A percentile compares a stretch with the other conserved stretches of the same genome.
These are phyloP conservation scores for Lactifluus subvellereus DNA, from an alignment of 768 basidiomycete genomes.

Conservation along the genomic window DNA sequence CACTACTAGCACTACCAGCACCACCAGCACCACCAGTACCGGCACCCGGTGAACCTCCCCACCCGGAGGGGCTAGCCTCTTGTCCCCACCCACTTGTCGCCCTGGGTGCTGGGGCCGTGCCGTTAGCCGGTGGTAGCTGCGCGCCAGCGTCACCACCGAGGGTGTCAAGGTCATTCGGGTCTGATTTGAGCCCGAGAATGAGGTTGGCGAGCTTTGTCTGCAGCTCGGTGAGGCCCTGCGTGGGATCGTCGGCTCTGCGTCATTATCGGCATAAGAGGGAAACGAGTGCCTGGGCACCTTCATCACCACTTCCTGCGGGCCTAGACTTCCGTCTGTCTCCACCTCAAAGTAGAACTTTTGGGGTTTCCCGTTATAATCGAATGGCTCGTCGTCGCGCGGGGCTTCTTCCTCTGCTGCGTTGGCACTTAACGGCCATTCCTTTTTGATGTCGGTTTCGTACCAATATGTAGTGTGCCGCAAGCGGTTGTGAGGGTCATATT, in stretches of 20 bases:
- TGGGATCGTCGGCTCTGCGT: neutral
- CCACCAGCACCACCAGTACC: neutral
- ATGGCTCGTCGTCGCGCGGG: constrained; percentile 72
- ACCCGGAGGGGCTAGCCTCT: constrained; percentile 8
- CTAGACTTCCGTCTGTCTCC: constrained; percentile 88
- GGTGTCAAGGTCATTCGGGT: constrained; percentile 42
- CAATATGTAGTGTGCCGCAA: constrained; percentile 93
- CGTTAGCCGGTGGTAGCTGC: constrained; percentile 13
- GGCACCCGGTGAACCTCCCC: constrained; percentile 17
- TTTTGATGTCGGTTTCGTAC: constrained; percentile 76
- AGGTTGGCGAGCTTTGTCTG: constrained; percentile 78
- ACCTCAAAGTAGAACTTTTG: constrained; percentile 91
- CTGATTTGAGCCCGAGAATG: constrained; percentile 61
- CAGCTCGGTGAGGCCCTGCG: constrained; percentile 68
- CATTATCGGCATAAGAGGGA: neutral
- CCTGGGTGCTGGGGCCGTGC: constrained; percentile 16
- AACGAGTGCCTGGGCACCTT: constrained; percentile 44
- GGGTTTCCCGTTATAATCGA: constrained; percentile 86
- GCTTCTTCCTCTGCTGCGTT: constrained; percentile 84
- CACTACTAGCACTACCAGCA: neutral
- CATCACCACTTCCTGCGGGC: constrained; percentile 84
- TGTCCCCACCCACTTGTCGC: constrained; percentile 15
- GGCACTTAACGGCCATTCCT: constrained; percentile 87
- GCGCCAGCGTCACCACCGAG: constrained; percentile 34
- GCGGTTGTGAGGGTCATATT: constrained; percentile 98